These are phyloP conservation scores for Sonneratia alba DNA, from an alignment of 345 rosid species.

Conservation along the genomic window DNA sequence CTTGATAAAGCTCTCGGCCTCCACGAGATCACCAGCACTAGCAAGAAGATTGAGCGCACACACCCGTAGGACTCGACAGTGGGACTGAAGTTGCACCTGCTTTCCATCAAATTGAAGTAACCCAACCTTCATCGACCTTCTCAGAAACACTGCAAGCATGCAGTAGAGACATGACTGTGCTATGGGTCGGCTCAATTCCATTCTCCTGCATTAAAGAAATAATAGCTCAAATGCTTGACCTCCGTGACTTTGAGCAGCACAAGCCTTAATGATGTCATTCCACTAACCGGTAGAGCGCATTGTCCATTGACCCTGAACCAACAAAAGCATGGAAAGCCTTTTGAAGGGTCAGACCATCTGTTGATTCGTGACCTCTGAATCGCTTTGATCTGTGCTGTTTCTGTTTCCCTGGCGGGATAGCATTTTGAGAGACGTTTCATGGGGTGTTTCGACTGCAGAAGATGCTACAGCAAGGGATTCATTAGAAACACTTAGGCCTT, in stretches of 20 bases:
- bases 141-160: slow-evolving; percentile 70
- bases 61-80: slow-evolving; percentile 69
- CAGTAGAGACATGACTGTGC: slow-evolving; percentile 59
- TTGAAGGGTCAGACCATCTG: not conserved
- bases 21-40: slow-evolving; percentile 38
- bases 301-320: slow-evolving; percentile 11
- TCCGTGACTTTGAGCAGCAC: slow-evolving; percentile 62
- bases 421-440: no score
- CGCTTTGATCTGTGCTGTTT: not conserved
- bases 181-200: slow-evolving; percentile 44
- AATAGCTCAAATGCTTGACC: slow-evolving; percentile 36
- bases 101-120: slow-evolving; percentile 46
- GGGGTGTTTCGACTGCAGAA: no score
- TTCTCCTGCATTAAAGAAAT: slow-evolving; percentile 31
- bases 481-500: no score
- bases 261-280: slow-evolving; percentile 70
- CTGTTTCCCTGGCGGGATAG: not conserved
- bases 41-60: slow-evolving; percentile 66
- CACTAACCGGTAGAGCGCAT: slow-evolving; percentile 47
- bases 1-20: slow-evolving; percentile 40
- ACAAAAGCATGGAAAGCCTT: not conserved
- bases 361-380: not conserved
- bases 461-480: no score
- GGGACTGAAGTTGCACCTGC: slow-evolving; percentile 52
- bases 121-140: slow-evolving; percentile 63